Conservation (phyloP, 495 filamentous ascomycete genomes). For the Aspergillus homomorphus region DNA sequence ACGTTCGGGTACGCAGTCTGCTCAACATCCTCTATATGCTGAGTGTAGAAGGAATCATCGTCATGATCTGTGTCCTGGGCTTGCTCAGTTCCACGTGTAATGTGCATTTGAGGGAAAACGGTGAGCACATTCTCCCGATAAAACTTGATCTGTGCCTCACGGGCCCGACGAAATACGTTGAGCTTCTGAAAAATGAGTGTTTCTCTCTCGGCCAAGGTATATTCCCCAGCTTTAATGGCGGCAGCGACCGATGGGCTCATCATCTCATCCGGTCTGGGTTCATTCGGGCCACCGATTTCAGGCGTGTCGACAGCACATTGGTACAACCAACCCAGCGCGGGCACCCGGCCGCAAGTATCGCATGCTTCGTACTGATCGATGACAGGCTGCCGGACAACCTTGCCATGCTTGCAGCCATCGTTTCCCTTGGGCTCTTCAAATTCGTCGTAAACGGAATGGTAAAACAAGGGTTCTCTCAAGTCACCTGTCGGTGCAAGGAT, state of each 20-base stretch:
- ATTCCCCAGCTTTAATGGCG: constrained; percentile 46
- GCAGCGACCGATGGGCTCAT: constrained; percentile 36
- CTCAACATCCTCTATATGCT: not conserved
- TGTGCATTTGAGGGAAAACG: not conserved
- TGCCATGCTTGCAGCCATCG: constrained; percentile 16
- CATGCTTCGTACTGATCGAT: constrained; percentile 38
- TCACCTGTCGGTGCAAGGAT: too few species aligned
- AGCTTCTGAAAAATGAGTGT: constrained; percentile 37
- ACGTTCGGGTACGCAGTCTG: not conserved
- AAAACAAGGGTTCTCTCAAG: not conserved
- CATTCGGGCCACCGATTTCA: constrained; percentile 15
- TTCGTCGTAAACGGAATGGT: not conserved
- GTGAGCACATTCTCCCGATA: not conserved
- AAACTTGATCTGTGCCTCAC: not conserved
- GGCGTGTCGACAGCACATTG: constrained; percentile 57
- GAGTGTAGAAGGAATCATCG: not conserved
- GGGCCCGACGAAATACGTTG: not conserved
- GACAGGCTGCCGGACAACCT: constrained; percentile 12
- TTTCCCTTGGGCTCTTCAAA: not conserved
- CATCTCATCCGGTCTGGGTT: constrained; percentile 31
- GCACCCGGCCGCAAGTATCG: constrained; percentile 43
- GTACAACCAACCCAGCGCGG: constrained; percentile 63
- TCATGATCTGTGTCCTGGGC: not conserved
- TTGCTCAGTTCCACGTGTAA: not conserved
- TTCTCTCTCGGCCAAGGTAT: constrained; percentile 23